Percentiles rank a stretch among this genome's conserved stretches.
Conservation (phyloP, 1,139 yeast genomes). For the Yamadazyma oceani region DNA sequence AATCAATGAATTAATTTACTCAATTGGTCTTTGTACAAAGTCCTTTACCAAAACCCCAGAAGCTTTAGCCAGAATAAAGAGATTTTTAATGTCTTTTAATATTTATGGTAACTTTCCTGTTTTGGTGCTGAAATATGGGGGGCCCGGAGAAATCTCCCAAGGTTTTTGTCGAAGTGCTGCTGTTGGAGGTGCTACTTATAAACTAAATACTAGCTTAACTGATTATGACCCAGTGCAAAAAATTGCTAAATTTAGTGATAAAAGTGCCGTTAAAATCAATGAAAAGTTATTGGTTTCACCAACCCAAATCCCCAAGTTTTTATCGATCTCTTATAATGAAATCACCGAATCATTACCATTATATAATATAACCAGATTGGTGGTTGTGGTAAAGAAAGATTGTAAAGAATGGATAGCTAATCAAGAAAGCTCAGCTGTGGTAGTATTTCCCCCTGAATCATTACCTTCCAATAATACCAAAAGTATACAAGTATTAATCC, state of each 20-base stretch:
- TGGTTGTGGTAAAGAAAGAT: conserved; percentile 80
- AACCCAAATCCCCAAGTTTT: conserved; percentile 61
- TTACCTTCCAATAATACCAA: conserved; percentile 62
- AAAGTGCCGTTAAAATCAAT: conserved; percentile 67
- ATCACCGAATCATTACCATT: conserved; percentile 38
- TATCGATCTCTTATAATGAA: conserved; percentile 35
- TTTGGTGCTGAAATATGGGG: conserved; percentile 88
- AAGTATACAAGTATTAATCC: conserved; percentile 83
- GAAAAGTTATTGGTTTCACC: conserved; percentile 77
- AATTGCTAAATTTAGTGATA: conserved; percentile 74
- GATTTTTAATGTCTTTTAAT: conserved; percentile 84
- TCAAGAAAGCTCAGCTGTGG: conserved; percentile 79
- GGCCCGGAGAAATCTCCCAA: conserved; percentile 94
- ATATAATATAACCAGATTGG: conserved; percentile 64
- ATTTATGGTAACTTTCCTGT: conserved; percentile 95
- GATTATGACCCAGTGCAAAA: conserved; percentile 66
- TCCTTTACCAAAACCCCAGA: conserved; percentile 63
- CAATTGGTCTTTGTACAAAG: conserved; percentile 76
- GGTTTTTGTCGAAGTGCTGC: conserved; percentile 98
- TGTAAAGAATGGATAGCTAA: conserved; percentile 92
- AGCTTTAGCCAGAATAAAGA: conserved; percentile 76
- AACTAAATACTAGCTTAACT: conserved; percentile 64
- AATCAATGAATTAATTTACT: conserved; percentile 75
- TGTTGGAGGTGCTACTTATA: conserved; percentile 95
- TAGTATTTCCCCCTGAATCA: conserved; percentile 91